These are phyloP conservation scores for Suillus spraguei DNA, from an alignment of 768 basidiomycete species.

Conservation along the genomic window DNA sequence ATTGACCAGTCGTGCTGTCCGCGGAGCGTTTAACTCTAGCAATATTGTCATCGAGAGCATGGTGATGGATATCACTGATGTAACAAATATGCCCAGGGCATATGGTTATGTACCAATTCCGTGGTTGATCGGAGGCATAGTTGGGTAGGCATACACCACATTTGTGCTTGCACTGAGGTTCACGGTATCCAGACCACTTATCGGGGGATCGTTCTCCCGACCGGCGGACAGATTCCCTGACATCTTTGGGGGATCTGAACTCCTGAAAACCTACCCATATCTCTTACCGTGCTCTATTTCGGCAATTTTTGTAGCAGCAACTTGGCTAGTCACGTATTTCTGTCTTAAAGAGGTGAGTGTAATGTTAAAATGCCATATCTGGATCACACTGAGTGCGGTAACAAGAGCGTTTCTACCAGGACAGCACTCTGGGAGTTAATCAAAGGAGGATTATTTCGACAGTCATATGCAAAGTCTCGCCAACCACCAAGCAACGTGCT, in stretches of 20 bases:
- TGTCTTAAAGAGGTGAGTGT: not conserved
- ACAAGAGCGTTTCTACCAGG: not conserved
- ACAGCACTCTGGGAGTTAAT: not conserved
- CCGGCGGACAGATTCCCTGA: conserved; percentile 69
- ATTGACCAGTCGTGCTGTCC: conserved; percentile 40
- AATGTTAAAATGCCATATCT: not conserved
- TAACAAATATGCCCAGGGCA: conserved; percentile 36
- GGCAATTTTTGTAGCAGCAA: conserved; percentile 18
- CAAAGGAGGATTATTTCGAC: not conserved
- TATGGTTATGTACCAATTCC: conserved; percentile 61
- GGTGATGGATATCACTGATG: conserved; percentile 43
- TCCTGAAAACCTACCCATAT: conserved; percentile 71
- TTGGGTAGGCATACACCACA: conserved; percentile 40
- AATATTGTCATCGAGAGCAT: conserved; percentile 51
- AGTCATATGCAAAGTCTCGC: not conserved
- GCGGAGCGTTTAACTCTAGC: conserved; percentile 56
- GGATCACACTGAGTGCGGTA: not conserved
- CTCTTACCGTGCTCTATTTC: conserved; percentile 70
- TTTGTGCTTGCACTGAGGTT: conserved; percentile 2
- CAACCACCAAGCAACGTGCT: not conserved
- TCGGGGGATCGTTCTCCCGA: conserved; percentile 65
- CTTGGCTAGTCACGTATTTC: not conserved
- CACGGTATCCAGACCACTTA: conserved; percentile 50
- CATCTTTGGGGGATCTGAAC: conserved; percentile 54
- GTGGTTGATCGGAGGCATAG: conserved; percentile 43